phyloP scores from a whole-genome alignment of 345 rosid genomes.

The Lepidium didymum region DNA sequence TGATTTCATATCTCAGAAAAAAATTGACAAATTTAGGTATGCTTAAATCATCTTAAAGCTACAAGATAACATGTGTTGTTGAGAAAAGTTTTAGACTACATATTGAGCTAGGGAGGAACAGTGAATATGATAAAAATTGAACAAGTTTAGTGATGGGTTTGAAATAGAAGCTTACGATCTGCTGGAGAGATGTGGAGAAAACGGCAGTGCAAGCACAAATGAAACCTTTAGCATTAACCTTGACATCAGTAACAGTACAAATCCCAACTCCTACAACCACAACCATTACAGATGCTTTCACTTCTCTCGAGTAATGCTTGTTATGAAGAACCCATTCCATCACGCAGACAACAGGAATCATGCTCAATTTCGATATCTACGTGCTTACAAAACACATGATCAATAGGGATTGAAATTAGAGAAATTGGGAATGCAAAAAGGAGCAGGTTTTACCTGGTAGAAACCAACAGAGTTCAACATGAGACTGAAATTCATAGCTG shows the following conservation, averaged over 20 bases:
- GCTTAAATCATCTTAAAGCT: background rate
- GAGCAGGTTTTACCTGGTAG: constrained; percentile 49
- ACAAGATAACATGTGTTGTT: background rate
- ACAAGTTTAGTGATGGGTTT: background rate
- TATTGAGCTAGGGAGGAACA: background rate
- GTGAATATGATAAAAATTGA: background rate
- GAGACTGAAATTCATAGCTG: constrained; percentile 92
- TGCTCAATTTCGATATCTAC: constrained; percentile 87
- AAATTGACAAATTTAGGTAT: background rate
- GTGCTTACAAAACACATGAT: background rate
- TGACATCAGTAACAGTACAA: constrained; percentile 94
- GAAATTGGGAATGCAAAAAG: background rate
- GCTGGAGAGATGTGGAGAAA: constrained; percentile 79
- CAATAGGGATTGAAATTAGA: background rate
- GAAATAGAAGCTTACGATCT: constrained; percentile 55
- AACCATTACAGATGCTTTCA: constrained; percentile 70
- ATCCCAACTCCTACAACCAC: constrained; percentile 92
- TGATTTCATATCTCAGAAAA: background rate
- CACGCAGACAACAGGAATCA: constrained; percentile 96
- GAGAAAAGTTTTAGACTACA: background rate
- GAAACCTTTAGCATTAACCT: constrained; percentile 89
- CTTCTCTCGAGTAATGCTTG: constrained; percentile 77
- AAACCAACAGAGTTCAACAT: constrained; percentile 97
- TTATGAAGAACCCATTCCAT: constrained; percentile 93
- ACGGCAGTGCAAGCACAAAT: constrained; percentile 78